A percentile compares a stretch with the other conserved stretches of the same genome.
These are phyloP conservation scores for Epichloe brachyelytri DNA, from an alignment of 2,329 filamentous ascomycete species.

Conservation along the genomic window DNA sequence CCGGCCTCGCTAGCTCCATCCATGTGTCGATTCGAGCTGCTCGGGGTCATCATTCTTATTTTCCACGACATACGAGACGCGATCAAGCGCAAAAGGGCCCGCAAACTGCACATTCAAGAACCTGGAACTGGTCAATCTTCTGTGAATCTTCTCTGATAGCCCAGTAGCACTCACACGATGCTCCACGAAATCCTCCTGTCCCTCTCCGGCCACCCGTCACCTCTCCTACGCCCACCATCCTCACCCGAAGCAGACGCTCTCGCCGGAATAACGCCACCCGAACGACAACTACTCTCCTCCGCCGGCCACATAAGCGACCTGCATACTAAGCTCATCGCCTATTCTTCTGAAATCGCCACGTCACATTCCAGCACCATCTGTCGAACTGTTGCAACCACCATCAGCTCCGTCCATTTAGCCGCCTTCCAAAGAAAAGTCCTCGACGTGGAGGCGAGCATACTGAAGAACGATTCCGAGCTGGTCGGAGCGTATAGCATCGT, in stretches of 20 bases:
- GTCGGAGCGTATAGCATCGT: conserved; percentile 93
- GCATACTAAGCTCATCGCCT: conserved; percentile 57
- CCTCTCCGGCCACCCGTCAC: conserved; percentile 85
- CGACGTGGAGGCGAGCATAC: conserved; percentile 66
- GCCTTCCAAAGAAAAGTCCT: conserved; percentile 75
- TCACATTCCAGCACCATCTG: conserved; percentile 72
- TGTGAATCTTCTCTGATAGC: not conserved
- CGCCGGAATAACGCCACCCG: conserved; percentile 56
- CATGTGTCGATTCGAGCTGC: conserved; percentile 43
- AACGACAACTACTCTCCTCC: conserved; percentile 67
- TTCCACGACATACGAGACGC: conserved; percentile 30
- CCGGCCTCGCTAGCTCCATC: conserved; percentile 13
- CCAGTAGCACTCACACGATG: conserved; percentile 40
- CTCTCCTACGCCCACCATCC: conserved; percentile 53
- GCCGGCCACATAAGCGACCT: conserved; percentile 67
- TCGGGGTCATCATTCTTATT: conserved; percentile 36
- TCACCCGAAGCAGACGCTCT: conserved; percentile 32
- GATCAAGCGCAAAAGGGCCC: conserved; percentile 22
- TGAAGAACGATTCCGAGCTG: conserved; percentile 61
- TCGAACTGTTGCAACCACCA: conserved; percentile 70
- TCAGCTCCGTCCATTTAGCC: conserved; percentile 61
- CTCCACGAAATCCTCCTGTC: conserved; percentile 97
- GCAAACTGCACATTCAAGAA: conserved; percentile 10
- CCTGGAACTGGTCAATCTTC: conserved; percentile 4
- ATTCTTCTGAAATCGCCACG: conserved; percentile 53